Percentiles rank a stretch among this genome's conserved stretches.
Conservation (phyloP, 805 yeast species). For the Groenewaldozyma salmanticensis region DNA sequence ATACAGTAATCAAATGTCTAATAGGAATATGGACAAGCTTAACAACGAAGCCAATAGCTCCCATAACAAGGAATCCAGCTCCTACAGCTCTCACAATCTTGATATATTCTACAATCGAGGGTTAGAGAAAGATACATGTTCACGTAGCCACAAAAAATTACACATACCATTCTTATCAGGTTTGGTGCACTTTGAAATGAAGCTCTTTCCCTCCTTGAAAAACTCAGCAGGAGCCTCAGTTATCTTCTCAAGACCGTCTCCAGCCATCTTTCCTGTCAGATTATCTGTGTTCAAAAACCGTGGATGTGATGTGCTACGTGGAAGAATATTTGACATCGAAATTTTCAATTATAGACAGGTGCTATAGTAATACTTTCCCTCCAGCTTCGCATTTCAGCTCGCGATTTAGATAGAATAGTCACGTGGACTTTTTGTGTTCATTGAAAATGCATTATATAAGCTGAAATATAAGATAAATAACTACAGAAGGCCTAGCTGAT, state of each 20-base stretch:
- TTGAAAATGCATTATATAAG: too few relatives aligned
- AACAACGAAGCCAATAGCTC: conserved; percentile 92
- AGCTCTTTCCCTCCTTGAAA: conserved; percentile 82
- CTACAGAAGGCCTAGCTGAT: neutral
- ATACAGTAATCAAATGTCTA: conserved; percentile 82
- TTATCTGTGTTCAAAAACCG: too few relatives aligned
- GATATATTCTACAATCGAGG: conserved; percentile 60
- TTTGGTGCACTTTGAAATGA: conserved; percentile 84
- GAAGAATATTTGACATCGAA: neutral
- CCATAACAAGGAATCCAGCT: conserved; percentile 94
- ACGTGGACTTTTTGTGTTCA: too few relatives aligned
- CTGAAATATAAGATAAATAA: too few relatives aligned
- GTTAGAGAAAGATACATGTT: too few relatives aligned
- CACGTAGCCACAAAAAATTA: too few relatives aligned
- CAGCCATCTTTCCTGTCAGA: conserved; percentile 14
- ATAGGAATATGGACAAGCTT: conserved; percentile 92
- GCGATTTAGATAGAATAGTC: too few relatives aligned
- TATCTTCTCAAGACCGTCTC: conserved; percentile 21
- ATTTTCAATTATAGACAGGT: neutral
- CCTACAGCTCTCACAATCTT: conserved; percentile 93
- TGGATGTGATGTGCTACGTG: too few relatives aligned
- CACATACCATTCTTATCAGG: conserved; percentile 69
- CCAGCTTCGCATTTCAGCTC: too few relatives aligned
- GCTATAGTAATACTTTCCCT: too few relatives aligned
- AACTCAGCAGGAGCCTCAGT: conserved; percentile 75